Conservation (phyloP, 192 early-diverging fungal species). For the Podila epicladia region DNA sequence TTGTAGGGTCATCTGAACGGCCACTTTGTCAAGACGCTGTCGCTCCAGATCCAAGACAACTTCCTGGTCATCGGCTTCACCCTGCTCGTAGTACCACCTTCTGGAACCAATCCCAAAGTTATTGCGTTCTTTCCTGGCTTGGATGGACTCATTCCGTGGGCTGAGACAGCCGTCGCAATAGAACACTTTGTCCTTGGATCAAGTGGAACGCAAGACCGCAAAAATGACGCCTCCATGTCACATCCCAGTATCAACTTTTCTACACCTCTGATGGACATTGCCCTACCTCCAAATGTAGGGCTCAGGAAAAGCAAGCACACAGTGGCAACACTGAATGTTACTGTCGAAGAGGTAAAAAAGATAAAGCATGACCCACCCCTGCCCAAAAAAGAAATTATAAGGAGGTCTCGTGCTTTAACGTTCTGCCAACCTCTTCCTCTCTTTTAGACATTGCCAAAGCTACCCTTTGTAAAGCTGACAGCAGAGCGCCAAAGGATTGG, state of each 20-base stretch:
- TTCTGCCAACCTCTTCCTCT: neutral
- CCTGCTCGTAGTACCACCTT: conserved; percentile 22
- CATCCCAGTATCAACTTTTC: conserved; percentile 1
- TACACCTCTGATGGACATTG: conserved; percentile 19
- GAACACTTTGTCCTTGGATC: conserved; percentile 24
- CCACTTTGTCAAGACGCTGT: conserved; percentile 29
- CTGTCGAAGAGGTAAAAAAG: conserved; percentile 33
- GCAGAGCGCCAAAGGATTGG: conserved; percentile 15
- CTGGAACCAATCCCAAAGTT: conserved; percentile 10
- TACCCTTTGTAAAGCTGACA: conserved; percentile 5
- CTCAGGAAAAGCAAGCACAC: conserved; percentile 32
- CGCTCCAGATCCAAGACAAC: conserved; percentile 33
- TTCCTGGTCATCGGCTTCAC: conserved; percentile 39
- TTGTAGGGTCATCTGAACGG: conserved; percentile 22
- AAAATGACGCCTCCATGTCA: neutral
- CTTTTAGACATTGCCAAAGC: conserved; percentile 13
- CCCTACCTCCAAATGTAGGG: conserved; percentile 3
- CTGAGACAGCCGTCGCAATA: conserved; percentile 35
- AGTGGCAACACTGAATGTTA: conserved; percentile 17
- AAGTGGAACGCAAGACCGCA: neutral
- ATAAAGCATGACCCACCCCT: neutral
- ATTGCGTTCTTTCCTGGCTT: conserved; percentile 21
- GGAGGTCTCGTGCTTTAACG: neutral
- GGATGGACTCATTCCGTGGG: conserved; percentile 42
- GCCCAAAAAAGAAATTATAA: neutral